These are phyloP conservation scores for Naegleria gruberi DNA, from an alignment of 208 protist genomes.

Conservation along the genomic window DNA sequence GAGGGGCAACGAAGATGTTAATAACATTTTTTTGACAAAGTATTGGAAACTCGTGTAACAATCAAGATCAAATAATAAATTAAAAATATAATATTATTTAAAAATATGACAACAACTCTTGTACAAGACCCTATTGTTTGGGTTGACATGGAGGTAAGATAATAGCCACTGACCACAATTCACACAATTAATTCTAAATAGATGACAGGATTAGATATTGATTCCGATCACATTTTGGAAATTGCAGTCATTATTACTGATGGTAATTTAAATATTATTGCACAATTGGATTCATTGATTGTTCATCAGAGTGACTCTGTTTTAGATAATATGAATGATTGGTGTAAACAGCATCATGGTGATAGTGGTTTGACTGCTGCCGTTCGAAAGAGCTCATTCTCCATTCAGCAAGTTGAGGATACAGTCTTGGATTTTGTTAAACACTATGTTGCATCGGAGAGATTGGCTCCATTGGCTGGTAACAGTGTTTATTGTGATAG, in stretches of 20 bases:
- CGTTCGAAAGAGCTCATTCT: conserved; percentile 32
- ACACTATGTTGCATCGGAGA: conserved; percentile 25
- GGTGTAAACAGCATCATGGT: conserved; percentile 50
- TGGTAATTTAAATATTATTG: conserved; percentile 40
- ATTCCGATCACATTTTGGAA: conserved; percentile 45
- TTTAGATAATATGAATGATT: conserved; percentile 49
- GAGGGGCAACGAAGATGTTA: too few species aligned
- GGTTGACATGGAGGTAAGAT: conserved; percentile 46
- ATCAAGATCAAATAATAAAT: too few species aligned
- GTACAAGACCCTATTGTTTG: conserved; percentile 32
- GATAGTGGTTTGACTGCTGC: conserved; percentile 35
- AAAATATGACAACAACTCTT: background rate
- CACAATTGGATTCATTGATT: conserved; percentile 34
- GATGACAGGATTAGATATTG: conserved; percentile 48
- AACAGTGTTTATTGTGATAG: conserved; percentile 47
- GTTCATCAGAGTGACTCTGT: conserved; percentile 36
- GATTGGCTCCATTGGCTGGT: conserved; percentile 32
- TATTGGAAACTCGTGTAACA: too few species aligned
- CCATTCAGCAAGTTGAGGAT: conserved; percentile 36
- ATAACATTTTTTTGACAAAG: too few species aligned
- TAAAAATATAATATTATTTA: background rate
- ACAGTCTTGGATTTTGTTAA: conserved; percentile 40
- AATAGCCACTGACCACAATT: background rate
- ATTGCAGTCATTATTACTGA: conserved; percentile 45
- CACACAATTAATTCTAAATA: background rate